Conservation (phyloP, 208 protist genomes). For the Crithidia brevicula region DNA sequence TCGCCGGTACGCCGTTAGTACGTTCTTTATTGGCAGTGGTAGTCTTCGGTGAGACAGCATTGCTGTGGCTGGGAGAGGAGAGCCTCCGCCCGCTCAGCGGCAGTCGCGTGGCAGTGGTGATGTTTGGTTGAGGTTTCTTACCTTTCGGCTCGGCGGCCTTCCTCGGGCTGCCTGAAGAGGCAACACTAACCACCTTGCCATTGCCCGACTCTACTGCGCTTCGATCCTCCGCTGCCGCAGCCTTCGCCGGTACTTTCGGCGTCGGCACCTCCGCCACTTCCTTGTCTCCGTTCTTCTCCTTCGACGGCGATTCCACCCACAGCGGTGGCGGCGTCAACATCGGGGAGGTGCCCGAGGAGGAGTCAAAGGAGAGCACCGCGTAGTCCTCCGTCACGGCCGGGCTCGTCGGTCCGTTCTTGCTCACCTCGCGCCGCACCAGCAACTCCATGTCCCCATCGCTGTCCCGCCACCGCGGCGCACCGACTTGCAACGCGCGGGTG, state of each 20-base stretch:
- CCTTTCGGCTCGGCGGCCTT: not conserved
- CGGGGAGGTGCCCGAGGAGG: not conserved
- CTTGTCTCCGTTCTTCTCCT: not conserved
- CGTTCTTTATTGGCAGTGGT: not conserved
- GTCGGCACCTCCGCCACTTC: not conserved
- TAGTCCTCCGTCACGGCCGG: not conserved
- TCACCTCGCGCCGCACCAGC: slow-evolving; percentile 26
- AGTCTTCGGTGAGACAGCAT: not conserved
- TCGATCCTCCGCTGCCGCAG: not conserved
- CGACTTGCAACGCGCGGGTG: slow-evolving; percentile 2
- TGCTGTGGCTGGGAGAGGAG: slow-evolving; percentile 1
- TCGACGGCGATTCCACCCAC: not conserved
- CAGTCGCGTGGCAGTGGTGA: not conserved
- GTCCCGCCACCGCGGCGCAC: slow-evolving; percentile 14
- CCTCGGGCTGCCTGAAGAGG: too few relatives aligned
- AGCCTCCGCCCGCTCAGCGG: not conserved
- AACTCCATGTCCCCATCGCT: slow-evolving; percentile 12
- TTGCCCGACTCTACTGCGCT: not conserved
- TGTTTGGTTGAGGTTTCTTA: not conserved
- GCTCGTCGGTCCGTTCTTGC: not conserved
- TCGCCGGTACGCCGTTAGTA: not conserved
- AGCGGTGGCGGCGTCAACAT: slow-evolving; percentile 1
- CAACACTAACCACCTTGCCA: not conserved
- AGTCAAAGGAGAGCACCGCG: slow-evolving; percentile 7
- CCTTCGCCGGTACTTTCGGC: not conserved